Conservation (phyloP, 805 yeast genomes). For the Starmera dryadoides region DNA sequence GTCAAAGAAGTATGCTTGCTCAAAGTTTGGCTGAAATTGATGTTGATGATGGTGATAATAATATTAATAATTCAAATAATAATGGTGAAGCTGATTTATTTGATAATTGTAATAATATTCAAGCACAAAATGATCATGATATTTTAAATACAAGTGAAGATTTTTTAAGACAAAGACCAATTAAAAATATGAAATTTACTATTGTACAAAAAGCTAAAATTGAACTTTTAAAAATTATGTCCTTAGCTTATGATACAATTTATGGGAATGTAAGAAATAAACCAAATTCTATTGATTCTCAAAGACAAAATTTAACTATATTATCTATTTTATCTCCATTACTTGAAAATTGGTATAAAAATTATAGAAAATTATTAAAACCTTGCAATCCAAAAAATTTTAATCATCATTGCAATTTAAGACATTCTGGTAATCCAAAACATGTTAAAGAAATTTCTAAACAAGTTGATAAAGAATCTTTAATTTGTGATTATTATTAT, state of each 20-base stretch:
- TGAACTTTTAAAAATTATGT: constrained; percentile 70
- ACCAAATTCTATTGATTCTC: constrained; percentile 37
- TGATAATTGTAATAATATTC: constrained; percentile 9
- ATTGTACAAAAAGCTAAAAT: constrained; percentile 66
- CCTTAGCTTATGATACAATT: constrained; percentile 77
- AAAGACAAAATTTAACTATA: constrained; percentile 62
- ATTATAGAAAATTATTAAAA: constrained; percentile 47
- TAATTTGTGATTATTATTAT: constrained; percentile 79
- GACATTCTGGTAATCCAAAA: constrained; percentile 21
- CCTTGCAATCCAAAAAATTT: constrained; percentile 37
- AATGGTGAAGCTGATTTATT: neutral
- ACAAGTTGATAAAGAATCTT: constrained; percentile 55
- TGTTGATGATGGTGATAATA: constrained; percentile 34
- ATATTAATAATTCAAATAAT: constrained; percentile 25
- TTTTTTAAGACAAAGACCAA: constrained; percentile 15
- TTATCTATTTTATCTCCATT: constrained; percentile 70
- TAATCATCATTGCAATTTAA: constrained; percentile 22
- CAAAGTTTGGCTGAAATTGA: constrained; percentile 66
- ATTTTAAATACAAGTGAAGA: constrained; percentile 21
- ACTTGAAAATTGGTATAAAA: constrained; percentile 69
- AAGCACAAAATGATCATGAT: constrained; percentile 24
- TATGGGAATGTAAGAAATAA: constrained; percentile 50
- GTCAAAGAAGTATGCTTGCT: constrained; percentile 70
- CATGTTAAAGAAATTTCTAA: constrained; percentile 25
- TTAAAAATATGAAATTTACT: constrained; percentile 44